A percentile compares a stretch with the other conserved stretches of the same genome.
Evolutionary conservation across 345 rosid genomes (phyloP).

Genomic region (Ceriops tagal): DNA sequence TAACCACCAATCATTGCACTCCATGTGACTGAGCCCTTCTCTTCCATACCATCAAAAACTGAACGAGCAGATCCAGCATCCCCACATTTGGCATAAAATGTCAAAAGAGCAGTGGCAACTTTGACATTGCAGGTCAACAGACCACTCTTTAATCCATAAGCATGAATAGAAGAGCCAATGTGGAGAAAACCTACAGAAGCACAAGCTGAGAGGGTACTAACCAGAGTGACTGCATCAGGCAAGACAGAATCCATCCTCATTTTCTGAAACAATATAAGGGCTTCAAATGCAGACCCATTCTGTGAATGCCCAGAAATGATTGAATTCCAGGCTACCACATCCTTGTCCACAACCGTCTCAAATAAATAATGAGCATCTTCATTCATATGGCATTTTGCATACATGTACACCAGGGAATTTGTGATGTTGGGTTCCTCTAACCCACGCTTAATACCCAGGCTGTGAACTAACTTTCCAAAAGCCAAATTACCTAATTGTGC

Average conservation of each 20-base stretch:
- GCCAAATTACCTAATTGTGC: conserved; percentile 17
- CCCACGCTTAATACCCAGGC: conserved; percentile 23
- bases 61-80: conserved; percentile 23
- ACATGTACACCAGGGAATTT: conserved; percentile 39
- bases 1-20: conserved; percentile 34
- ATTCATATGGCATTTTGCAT: conserved; percentile 44
- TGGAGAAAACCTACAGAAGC: conserved; percentile 43
- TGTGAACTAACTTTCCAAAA: conserved; percentile 22
- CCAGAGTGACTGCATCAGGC: conserved; percentile 49
- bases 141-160: conserved; percentile 41
- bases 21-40: conserved; percentile 24
- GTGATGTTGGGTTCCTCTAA: conserved; percentile 5
- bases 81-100: conserved; percentile 30
- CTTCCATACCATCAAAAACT: conserved; percentile 23
- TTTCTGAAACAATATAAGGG: conserved; percentile 42
- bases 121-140: conserved; percentile 13
- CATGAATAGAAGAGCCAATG: conserved; percentile 62
- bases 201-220: conserved; percentile 45
- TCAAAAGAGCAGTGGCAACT: conserved; percentile 26
- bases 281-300: conserved; percentile 39
- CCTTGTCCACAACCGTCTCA: conserved; percentile 33
- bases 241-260: conserved; percentile 41
- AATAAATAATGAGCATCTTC: conserved; percentile 36
- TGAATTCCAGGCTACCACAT: conserved; percentile 54
- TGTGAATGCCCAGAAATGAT: conserved; percentile 49